Evolutionary conservation across 495 filamentous ascomycete genomes (phyloP).

Genomic region (Rhypophila decipiens): DNA sequence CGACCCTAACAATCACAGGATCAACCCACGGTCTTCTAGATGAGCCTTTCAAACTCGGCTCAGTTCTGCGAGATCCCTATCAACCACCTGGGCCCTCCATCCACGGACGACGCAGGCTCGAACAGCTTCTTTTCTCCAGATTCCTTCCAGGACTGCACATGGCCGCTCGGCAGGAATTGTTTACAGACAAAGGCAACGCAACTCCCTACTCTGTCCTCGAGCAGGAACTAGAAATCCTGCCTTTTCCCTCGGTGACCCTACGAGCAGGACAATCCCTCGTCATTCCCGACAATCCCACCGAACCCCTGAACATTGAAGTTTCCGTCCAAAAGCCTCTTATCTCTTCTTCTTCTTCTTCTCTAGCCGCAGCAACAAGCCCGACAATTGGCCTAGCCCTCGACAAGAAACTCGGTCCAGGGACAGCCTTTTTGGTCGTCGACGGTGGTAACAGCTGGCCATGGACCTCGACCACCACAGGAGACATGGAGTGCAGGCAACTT

Average conservation of each 20-base stretch:
- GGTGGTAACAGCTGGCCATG: conserved; percentile 14
- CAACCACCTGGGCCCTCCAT: conserved; percentile 20
- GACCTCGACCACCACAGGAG: too few relatives aligned
- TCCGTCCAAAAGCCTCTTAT: conserved; percentile 10
- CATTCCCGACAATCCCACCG: conserved; percentile 1
- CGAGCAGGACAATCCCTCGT: conserved; percentile 17
- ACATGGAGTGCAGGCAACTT: conserved; percentile 16
- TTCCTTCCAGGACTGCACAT: conserved; percentile 16
- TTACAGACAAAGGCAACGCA: conserved; percentile 4
- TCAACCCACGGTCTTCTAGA: conserved; percentile 19
- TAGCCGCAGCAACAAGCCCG: too few relatives aligned
- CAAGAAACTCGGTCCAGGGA: conserved; percentile 6
- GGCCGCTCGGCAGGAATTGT: conserved; percentile 17
- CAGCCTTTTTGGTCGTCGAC: conserved; percentile 16
- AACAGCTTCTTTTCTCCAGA: conserved; percentile 14
- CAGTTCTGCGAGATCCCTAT: conserved; percentile 15
- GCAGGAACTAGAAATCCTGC: conserved; percentile 19
- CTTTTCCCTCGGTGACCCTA: conserved; percentile 10
- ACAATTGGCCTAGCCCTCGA: conserved; percentile 18
- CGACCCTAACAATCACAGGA: conserved; percentile 18
- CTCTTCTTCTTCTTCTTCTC: too few relatives aligned
- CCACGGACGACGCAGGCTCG: conserved; percentile 13
- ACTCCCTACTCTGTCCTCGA: conserved; percentile 14
- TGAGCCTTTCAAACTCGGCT: conserved; percentile 14
- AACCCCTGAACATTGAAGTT: conserved; percentile 18